Percentiles rank a stretch among this genome's conserved stretches.
Evolutionary conservation across 1,284 basidiomycete species (phyloP).

Genomic region (Trichosporon ovoides): DNA sequence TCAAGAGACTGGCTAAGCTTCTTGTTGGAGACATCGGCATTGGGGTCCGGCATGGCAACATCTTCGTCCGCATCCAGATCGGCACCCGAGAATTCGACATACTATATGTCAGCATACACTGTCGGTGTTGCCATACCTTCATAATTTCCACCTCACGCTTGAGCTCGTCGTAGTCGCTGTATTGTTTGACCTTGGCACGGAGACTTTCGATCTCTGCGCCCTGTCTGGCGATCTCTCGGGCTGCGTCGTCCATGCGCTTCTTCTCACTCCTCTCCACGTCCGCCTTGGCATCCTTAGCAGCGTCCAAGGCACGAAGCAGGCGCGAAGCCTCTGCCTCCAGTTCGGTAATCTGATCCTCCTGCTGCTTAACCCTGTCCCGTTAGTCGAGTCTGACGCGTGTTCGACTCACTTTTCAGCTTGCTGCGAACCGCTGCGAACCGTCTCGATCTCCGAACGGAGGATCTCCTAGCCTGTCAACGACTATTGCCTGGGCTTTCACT

Average conservation of each 20-base stretch:
- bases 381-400: background rate
- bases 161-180: constrained; percentile 85
- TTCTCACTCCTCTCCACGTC: constrained; percentile 54
- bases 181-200: constrained; percentile 63
- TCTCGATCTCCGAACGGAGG: constrained; percentile 86
- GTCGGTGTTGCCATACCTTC: constrained; percentile 60
- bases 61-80: constrained; percentile 61
- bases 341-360: constrained; percentile 67
- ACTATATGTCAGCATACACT: constrained; percentile 53
- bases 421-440: constrained; percentile 72
- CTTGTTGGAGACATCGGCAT: constrained; percentile 69
- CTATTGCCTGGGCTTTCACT: constrained; percentile 30
- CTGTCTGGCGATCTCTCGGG: constrained; percentile 59
- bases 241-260: constrained; percentile 60
- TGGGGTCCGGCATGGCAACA: constrained; percentile 74
- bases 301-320: constrained; percentile 63
- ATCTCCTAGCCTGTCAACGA: constrained; percentile 63
- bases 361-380: constrained; percentile 58
- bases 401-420: constrained; percentile 62
- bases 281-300: constrained; percentile 58
- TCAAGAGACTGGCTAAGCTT: constrained; percentile 79
- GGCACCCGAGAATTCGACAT: constrained; percentile 83
- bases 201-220: constrained; percentile 62
- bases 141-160: constrained; percentile 94
- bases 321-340: constrained; percentile 68